A percentile compares a stretch with the other conserved stretches of the same genome.
Conservation (phyloP, 140 eudicot genomes). For the Anethum foeniculum region DNA sequence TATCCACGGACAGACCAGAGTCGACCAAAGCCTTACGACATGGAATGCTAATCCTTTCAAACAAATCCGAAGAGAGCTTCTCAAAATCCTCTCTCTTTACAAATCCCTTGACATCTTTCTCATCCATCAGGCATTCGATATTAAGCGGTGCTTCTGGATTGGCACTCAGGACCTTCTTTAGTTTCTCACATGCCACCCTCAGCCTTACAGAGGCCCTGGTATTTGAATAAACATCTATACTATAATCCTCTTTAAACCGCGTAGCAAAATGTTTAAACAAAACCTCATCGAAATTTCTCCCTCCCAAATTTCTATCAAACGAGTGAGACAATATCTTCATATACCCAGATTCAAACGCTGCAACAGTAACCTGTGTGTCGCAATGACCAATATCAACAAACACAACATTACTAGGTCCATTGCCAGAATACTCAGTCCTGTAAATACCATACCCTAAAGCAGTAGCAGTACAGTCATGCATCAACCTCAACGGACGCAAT, state of each 20-base stretch:
- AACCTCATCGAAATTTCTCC: conserved; percentile 88
- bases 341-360: conserved; percentile 59
- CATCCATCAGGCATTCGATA: conserved; percentile 97
- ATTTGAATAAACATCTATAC: conserved; percentile 62
- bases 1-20: conserved; percentile 50
- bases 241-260: conserved; percentile 52
- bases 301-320: conserved; percentile 77
- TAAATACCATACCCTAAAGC: conserved; percentile 94
- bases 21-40: conserved; percentile 66
- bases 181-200: conserved; percentile 78
- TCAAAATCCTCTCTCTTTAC: conserved; percentile 92
- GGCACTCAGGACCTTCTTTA: conserved; percentile 94
- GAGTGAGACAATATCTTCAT: conserved; percentile 86
- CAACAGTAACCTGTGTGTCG: conserved; percentile 86
- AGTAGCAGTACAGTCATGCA: conserved; percentile 90
- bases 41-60: conserved; percentile 59
- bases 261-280: conserved; percentile 64
- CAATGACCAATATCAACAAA: conserved; percentile 94
- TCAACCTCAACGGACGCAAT: conserved; percentile 58
- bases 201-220: conserved; percentile 73
- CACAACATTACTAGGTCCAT: conserved; percentile 52
- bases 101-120: conserved; percentile 86
- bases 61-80: conserved; percentile 48
- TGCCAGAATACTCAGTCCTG: conserved; percentile 52
- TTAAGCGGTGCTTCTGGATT: conserved; percentile 89